Evolutionary conservation across 176 grass and related monocot species (phyloP).

Genomic region (Ensete ventricosum): DNA sequence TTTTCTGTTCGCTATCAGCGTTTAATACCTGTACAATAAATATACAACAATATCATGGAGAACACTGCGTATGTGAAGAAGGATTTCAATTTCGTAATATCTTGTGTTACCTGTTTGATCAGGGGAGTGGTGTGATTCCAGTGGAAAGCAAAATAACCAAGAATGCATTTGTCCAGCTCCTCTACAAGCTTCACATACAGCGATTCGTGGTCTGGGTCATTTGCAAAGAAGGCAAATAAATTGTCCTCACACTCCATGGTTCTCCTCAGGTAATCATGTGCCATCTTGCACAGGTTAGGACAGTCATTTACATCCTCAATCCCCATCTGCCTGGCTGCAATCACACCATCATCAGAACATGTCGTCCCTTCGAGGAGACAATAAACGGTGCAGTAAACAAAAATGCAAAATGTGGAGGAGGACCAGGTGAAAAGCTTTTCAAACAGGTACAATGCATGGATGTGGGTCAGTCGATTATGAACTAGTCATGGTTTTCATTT

Average conservation of each 20-base stretch:
- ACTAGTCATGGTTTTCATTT: neutral
- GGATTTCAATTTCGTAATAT: neutral
- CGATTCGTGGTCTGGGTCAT: conserved; percentile 21
- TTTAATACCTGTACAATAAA: conserved; percentile 40
- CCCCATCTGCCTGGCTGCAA: conserved; percentile 60
- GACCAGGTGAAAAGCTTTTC: neutral
- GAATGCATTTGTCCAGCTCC: conserved; percentile 74
- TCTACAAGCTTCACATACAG: conserved; percentile 60
- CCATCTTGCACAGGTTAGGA: conserved; percentile 58
- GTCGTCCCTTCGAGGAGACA: neutral
- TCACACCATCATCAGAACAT: conserved; percentile 27
- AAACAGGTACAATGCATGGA: neutral
- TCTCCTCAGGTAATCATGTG: conserved; percentile 57
- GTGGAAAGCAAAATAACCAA: conserved; percentile 69
- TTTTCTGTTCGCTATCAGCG: conserved; percentile 41
- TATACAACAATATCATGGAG: neutral
- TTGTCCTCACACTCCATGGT: conserved; percentile 44
- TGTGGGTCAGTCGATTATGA: neutral
- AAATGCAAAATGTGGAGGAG: neutral
- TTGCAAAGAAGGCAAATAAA: conserved; percentile 42
- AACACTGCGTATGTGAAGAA: neutral
- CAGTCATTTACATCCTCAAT: conserved; percentile 46
- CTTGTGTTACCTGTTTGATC: conserved; percentile 42
- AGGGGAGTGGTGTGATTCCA: conserved; percentile 53
- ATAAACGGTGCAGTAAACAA: neutral